Conservation (phyloP, 805 yeast genomes). For the Komagataella phaffii region DNA sequence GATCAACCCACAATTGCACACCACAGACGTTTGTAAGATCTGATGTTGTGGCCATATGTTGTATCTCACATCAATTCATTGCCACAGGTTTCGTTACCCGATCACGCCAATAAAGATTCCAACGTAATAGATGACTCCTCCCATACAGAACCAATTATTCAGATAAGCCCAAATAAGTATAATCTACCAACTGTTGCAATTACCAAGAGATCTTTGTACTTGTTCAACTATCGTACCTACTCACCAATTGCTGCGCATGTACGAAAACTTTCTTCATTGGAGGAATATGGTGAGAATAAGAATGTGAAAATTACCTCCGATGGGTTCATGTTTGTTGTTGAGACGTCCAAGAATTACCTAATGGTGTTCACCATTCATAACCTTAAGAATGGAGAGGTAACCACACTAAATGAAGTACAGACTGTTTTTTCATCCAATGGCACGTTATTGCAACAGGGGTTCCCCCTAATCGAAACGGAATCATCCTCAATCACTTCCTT, state of each 20-base stretch:
- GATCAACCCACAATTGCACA: neutral
- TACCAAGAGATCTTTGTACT: slow-evolving; percentile 22
- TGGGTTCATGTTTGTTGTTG: slow-evolving; percentile 26
- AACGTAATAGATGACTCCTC: slow-evolving; percentile 3
- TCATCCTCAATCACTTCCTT: slow-evolving; percentile 11
- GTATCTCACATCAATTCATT: neutral
- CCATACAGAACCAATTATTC: slow-evolving; percentile 20
- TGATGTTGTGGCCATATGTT: neutral
- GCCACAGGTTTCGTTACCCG: neutral
- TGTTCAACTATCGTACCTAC: slow-evolving; percentile 26
- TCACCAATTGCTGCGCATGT: slow-evolving; percentile 34
- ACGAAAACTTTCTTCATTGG: slow-evolving; percentile 28
- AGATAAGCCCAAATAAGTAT: slow-evolving; percentile 12
- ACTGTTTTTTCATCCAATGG: slow-evolving; percentile 16
- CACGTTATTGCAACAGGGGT: slow-evolving; percentile 19
- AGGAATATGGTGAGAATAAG: slow-evolving; percentile 31
- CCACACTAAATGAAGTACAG: slow-evolving; percentile 13
- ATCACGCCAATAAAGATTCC: neutral
- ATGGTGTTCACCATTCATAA: slow-evolving; percentile 25
- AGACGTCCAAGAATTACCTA: slow-evolving; percentile 24
- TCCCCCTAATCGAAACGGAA: slow-evolving; percentile 8
- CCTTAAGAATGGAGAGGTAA: neutral
- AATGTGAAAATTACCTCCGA: slow-evolving; percentile 23
- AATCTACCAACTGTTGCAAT: slow-evolving; percentile 18
- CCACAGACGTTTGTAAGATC: neutral